Percentiles rank a stretch among this genome's conserved stretches.
These are phyloP conservation scores for Conringia planisiliqua DNA, from an alignment of 345 rosid genomes.

Conservation along the genomic window DNA sequence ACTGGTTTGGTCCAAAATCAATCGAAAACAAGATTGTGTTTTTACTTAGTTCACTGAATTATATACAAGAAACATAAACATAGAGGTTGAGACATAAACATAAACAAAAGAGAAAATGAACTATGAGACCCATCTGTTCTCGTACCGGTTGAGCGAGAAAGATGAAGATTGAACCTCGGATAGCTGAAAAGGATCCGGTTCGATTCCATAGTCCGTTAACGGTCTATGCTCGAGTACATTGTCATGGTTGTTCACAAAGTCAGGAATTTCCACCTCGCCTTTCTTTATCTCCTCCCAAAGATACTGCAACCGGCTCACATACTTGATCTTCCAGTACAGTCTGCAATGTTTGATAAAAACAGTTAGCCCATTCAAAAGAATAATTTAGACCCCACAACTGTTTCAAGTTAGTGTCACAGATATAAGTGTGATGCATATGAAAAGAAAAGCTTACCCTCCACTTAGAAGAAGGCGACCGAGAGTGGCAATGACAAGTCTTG, in stretches of 20 bases:
- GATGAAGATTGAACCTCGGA: conserved; percentile 52
- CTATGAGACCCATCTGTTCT: conserved; percentile 63
- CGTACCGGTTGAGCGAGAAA: conserved; percentile 58
- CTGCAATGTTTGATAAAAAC: conserved; percentile 30
- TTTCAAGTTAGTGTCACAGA: neutral
- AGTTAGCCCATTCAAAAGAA: neutral
- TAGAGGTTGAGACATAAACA: neutral
- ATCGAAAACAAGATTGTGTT: conserved; percentile 5
- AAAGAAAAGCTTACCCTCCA: conserved; percentile 62
- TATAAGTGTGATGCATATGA: neutral
- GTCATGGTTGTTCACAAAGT: conserved; percentile 72
- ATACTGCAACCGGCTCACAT: conserved; percentile 83
- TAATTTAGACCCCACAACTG: neutral
- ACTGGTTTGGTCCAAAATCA: neutral
- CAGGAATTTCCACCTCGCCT: conserved; percentile 84
- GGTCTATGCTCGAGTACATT: conserved; percentile 85
- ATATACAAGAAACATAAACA: conserved; percentile 5
- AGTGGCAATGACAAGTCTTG: conserved; percentile 79
- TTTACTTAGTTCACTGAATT: neutral
- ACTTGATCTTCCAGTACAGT: conserved; percentile 87
- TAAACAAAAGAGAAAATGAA: conserved; percentile 8
- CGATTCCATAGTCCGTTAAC: conserved; percentile 88
- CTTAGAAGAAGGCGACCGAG: conserved; percentile 88
- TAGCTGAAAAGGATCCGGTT: conserved; percentile 72
- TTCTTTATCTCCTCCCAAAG: conserved; percentile 81